A percentile compares a stretch with the other conserved stretches of the same genome.
phyloP scores from a whole-genome alignment of 2,329 filamentous ascomycete genomes.

The Aciculosporium take region DNA sequence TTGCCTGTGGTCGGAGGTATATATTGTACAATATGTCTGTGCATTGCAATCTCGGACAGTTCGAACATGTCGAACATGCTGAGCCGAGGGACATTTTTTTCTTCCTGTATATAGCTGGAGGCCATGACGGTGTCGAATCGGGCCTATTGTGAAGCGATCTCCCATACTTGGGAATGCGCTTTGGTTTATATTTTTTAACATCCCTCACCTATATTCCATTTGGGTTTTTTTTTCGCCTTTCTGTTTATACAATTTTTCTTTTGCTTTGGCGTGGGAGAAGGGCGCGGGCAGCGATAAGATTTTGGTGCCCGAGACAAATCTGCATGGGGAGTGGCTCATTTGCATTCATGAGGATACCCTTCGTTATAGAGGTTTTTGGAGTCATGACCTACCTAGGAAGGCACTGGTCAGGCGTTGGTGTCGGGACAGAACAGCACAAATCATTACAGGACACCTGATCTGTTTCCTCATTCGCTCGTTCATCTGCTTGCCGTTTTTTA shows the following conservation, averaged over 20 bases:
- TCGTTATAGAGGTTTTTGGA: slow-evolving; percentile 16
- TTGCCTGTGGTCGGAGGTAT: neutral
- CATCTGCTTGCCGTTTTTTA: neutral
- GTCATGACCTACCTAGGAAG: neutral
- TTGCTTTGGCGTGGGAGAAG: no score
- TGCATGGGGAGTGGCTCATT: slow-evolving; percentile 7
- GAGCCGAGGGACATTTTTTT: slow-evolving; percentile 4
- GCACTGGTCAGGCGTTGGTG: slow-evolving; percentile 12
- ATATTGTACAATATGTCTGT: neutral
- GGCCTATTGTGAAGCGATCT: neutral
- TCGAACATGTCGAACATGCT: slow-evolving; percentile 1
- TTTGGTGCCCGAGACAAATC: slow-evolving; percentile 7
- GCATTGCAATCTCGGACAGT: neutral
- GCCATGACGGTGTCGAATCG: no score
- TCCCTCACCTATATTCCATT: no score
- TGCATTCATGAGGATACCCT: slow-evolving; percentile 20
- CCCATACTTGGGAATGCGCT: neutral
- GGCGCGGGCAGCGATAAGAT: no score
- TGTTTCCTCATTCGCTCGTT: neutral
- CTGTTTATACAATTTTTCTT: slow-evolving; percentile 1
- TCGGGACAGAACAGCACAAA: slow-evolving; percentile 11
- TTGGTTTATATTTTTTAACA: slow-evolving; percentile 10
- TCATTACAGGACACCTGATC: neutral
- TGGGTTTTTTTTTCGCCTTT: neutral
- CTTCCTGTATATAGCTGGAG: neutral